Evolutionary conservation across 441 rosid species (phyloP).

Genomic region (Daphne laureola): DNA sequence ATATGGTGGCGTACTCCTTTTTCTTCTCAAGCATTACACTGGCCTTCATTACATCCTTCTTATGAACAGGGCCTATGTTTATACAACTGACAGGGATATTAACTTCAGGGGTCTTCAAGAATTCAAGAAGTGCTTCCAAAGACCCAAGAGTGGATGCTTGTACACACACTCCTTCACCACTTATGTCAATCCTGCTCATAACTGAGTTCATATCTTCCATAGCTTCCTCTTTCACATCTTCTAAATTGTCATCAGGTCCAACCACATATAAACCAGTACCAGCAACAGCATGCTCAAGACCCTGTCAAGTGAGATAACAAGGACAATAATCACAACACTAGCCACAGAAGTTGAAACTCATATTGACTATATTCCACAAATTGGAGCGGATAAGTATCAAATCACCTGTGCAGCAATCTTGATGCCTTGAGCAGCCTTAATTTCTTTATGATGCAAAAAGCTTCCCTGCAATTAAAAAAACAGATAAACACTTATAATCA

Average conservation of each 20-base stretch:
- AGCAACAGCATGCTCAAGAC: conserved; percentile 92
- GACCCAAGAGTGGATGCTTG: conserved; percentile 97
- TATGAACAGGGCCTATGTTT: conserved; percentile 87
- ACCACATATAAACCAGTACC: conserved; percentile 82
- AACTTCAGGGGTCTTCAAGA: conserved; percentile 76
- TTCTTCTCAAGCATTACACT: conserved; percentile 97
- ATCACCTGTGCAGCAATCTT: conserved; percentile 90
- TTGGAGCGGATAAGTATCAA: not conserved
- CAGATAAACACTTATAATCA: not conserved
- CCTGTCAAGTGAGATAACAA: conserved; percentile 36
- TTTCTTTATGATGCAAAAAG: conserved; percentile 80
- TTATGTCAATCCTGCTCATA: conserved; percentile 74
- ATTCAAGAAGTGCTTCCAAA: conserved; percentile 89
- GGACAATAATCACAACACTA: conserved; percentile 5
- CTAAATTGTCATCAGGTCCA: conserved; percentile 75
- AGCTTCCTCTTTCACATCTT: conserved; percentile 52
- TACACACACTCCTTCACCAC: conserved; percentile 90
- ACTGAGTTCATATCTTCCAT: conserved; percentile 89
- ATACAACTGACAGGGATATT: conserved; percentile 88
- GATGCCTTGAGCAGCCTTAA: conserved; percentile 94
- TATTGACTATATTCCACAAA: too few species aligned
- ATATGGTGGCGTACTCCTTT: conserved; percentile 79
- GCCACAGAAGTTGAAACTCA: too few species aligned
- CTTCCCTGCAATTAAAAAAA: conserved; percentile 62
- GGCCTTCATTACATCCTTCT: conserved; percentile 90